Base-by-base conservation (phyloP, 495 filamentous ascomycete species). In the Neurospora cerealis region DNA sequence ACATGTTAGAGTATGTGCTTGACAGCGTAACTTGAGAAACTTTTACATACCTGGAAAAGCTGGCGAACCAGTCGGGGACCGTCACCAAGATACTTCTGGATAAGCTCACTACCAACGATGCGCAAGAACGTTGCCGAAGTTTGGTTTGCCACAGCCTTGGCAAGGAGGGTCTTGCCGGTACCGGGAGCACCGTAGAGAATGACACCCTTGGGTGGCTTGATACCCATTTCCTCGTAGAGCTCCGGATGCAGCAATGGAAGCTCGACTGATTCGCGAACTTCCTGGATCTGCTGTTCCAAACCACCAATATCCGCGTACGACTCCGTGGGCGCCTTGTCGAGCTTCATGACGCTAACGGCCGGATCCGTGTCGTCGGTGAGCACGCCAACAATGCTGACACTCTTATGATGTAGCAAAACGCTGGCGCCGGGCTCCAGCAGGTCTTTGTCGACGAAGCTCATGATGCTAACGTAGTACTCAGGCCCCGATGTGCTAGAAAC, bases 401-500 rank as follows among this genome's bases (percentile, higher is more conserved):
- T 94, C 84, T 99, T 99, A 83, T 99, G 96, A 79, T 99, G 96
- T 69, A 99, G 86, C 38, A 99, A 86, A 73, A 99, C 95, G 79
- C 93, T 97, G 21, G 96, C 95, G 71, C 96, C 96, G 6, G 96
- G 96, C 82, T 99, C 96, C 19, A 99, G 89, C 13, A 99, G 88
- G 79, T 99, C 96, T 84, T 99, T 99, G 86, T 99, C 96, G 46
- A 99, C 96, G 78, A 99, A 99, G 48, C 95, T 98, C 96, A 99
- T 99, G 88, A 99, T 99, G 70, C 94, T 97, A 74, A 99, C 96
- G 81, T 99, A 99, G 86, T 98, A 99, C 82, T 99, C 96, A 3
- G 96, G 96, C 0, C 96, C 96, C 15, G 96, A 98, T 5, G 96
- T 95, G 81, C 93, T 97, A 11, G 93, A 97, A 54, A 99, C 96